phyloP scores from a whole-genome alignment of 1,284 basidiomycete species.

The Rhodotorula sp. region DNA sequence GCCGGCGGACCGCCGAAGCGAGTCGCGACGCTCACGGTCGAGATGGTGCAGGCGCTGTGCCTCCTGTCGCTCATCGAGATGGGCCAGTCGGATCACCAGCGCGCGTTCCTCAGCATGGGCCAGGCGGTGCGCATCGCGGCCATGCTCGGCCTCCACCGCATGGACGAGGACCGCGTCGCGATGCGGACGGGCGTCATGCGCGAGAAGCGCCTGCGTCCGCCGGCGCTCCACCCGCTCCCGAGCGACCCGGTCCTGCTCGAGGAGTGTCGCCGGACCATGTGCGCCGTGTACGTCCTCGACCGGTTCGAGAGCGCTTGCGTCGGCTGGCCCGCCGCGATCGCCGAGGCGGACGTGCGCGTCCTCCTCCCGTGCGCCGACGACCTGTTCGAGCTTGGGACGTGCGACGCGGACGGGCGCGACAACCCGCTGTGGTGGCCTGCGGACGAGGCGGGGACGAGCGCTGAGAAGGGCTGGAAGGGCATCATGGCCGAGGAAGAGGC shows the following conservation, averaged over 20 bases:
- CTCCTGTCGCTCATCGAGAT: slow-evolving; percentile 35
- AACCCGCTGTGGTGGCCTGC: slow-evolving; percentile 42
- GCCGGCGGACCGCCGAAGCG: background rate
- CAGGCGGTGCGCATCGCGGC: slow-evolving; percentile 38
- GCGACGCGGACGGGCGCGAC: slow-evolving; percentile 14
- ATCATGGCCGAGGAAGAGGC: slow-evolving; percentile 18
- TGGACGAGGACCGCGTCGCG: slow-evolving; percentile 41
- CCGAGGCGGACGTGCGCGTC: slow-evolving; percentile 34
- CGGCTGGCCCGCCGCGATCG: slow-evolving; percentile 39
- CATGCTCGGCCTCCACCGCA: slow-evolving; percentile 38
- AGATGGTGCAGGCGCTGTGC: slow-evolving; percentile 38
- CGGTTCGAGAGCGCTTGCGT: slow-evolving; percentile 36
- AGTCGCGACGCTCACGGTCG: slow-evolving; percentile 35
- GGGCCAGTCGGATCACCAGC: slow-evolving; percentile 38
- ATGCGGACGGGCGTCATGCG: slow-evolving; percentile 14
- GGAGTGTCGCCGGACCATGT: slow-evolving; percentile 42
- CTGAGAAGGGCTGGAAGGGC: slow-evolving; percentile 3
- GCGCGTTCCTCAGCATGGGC: slow-evolving; percentile 37
- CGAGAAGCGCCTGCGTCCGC: slow-evolving; percentile 34
- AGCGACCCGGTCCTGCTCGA: slow-evolving; percentile 35
- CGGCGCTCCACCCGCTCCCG: slow-evolving; percentile 39
- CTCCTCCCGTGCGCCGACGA: slow-evolving; percentile 38
- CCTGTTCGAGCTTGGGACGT: slow-evolving; percentile 25
- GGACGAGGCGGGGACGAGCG: slow-evolving; percentile 9
- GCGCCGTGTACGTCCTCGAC: slow-evolving; percentile 39